These are phyloP conservation scores for Mycena vitilis DNA, from an alignment of 768 basidiomycete genomes.

Conservation along the genomic window DNA sequence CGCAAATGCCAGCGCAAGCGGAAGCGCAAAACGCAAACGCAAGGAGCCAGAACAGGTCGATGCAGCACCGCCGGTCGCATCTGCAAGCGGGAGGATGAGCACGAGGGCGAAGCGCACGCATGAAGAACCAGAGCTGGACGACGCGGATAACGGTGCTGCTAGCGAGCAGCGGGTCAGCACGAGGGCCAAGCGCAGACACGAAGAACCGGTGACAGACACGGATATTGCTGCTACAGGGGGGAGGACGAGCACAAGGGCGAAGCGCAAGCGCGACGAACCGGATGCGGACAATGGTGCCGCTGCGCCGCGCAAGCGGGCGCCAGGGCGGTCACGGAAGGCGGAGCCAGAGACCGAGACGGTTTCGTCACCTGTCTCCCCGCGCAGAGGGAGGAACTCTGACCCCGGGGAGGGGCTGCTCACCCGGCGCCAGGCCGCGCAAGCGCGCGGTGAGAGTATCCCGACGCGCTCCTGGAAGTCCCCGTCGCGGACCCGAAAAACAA, in stretches of 20 bases:
- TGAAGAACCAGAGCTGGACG: not conserved
- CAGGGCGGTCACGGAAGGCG: constrained; percentile 13
- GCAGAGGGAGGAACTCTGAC: constrained; percentile 4
- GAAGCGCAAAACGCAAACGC: not conserved
- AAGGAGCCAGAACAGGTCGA: too few relatives aligned
- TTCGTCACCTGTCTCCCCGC: not conserved
- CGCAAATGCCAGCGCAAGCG: not conserved
- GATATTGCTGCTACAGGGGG: too few relatives aligned
- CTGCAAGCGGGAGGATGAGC: too few relatives aligned
- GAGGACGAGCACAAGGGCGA: constrained; percentile 1
- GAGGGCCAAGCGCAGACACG: too few relatives aligned
- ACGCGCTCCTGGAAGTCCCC: constrained; percentile 18
- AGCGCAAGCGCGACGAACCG: constrained; percentile 31
- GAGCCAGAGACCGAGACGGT: not conserved
- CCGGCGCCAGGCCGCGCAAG: constrained; percentile 20
- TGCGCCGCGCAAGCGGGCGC: constrained; percentile 11
- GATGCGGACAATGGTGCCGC: not conserved
- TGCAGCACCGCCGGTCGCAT: too few relatives aligned
- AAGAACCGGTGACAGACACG: too few relatives aligned
- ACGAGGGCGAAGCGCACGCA: too few relatives aligned
- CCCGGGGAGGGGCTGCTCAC: constrained; percentile 14
- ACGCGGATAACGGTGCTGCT: not conserved
- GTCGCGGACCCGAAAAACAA: constrained; percentile 14
- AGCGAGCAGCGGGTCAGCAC: too few relatives aligned
- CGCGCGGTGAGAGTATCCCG: constrained; percentile 17